phyloP scores from a whole-genome alignment of 768 basidiomycete genomes.

The Scleroderma bovista region DNA sequence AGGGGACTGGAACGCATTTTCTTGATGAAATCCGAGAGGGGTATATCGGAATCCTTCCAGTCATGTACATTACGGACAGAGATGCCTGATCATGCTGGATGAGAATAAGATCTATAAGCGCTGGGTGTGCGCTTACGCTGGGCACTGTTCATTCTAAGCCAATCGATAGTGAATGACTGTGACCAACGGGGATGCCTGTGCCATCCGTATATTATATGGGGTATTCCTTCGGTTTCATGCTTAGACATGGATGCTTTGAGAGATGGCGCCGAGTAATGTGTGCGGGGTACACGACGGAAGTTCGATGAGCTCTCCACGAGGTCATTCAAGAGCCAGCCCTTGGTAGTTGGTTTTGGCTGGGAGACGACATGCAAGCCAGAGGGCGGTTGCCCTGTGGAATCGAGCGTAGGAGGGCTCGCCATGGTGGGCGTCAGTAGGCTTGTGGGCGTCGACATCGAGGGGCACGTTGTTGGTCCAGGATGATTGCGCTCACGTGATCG shows the following conservation, averaged over 20 bases:
- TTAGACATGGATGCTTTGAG: constrained; percentile 33
- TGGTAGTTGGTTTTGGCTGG: constrained; percentile 31
- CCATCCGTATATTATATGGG: constrained; percentile 60
- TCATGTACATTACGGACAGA: constrained; percentile 59
- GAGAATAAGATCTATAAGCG: not conserved
- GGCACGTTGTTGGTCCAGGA: no score
- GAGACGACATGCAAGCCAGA: not conserved
- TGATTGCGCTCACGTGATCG: not conserved
- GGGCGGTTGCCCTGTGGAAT: not conserved
- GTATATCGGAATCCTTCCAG: constrained; percentile 47
- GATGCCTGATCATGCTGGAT: constrained; percentile 40
- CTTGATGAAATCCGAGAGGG: constrained; percentile 48
- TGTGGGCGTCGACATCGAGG: no score
- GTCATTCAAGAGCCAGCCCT: constrained; percentile 45
- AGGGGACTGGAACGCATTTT: constrained; percentile 32
- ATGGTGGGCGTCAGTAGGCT: not conserved
- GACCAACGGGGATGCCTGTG: constrained; percentile 56
- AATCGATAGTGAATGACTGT: constrained; percentile 47
- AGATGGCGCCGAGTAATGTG: constrained; percentile 24
- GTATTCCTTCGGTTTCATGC: constrained; percentile 48
- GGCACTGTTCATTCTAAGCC: constrained; percentile 38
- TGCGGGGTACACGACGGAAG: constrained; percentile 40
- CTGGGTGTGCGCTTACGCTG: constrained; percentile 13
- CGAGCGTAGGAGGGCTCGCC: not conserved
- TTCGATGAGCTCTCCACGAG: constrained; percentile 35